These are phyloP conservation scores for Suhomyces canberraensis DNA, from an alignment of 805 yeast species.

Conservation along the genomic window DNA sequence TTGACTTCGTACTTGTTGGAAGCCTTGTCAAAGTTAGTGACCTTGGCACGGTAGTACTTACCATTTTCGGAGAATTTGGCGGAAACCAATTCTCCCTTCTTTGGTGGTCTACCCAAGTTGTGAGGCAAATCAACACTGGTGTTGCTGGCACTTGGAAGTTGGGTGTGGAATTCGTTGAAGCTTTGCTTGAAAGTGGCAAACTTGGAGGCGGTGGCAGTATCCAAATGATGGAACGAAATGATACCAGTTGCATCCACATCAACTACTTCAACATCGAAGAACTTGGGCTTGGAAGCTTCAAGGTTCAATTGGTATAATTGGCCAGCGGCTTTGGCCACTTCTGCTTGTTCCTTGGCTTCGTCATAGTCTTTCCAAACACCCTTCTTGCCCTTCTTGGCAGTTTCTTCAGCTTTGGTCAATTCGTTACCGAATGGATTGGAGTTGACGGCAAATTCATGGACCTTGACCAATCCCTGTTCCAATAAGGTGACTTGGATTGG, in stretches of 20 bases:
- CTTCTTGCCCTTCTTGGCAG: constrained; percentile 50
- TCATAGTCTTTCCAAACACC: constrained; percentile 71
- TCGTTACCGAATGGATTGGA: constrained; percentile 54
- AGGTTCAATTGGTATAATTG: constrained; percentile 19
- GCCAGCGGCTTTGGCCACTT: constrained; percentile 19
- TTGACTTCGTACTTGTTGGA: constrained; percentile 46
- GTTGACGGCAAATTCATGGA: constrained; percentile 63
- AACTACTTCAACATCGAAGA: constrained; percentile 53
- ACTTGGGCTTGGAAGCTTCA: constrained; percentile 36
- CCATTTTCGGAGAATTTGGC: constrained; percentile 51
- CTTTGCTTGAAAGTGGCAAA: constrained; percentile 44
- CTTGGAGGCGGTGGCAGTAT: constrained; percentile 32
- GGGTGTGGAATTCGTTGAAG: constrained; percentile 45
- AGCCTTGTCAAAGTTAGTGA: constrained; percentile 44
- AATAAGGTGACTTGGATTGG: constrained; percentile 61
- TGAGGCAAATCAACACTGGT: constrained; percentile 37
- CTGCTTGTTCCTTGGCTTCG: constrained; percentile 35
- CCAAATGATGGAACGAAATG: constrained; percentile 44
- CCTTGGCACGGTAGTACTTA: constrained; percentile 57
- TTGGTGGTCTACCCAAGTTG: constrained; percentile 40
- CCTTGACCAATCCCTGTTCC: constrained; percentile 58
- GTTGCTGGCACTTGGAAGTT: constrained; percentile 34
- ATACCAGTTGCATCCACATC: constrained; percentile 44
- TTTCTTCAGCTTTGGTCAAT: constrained; percentile 58
- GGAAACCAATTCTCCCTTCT: constrained; percentile 57